Evolutionary conservation across 2,329 filamentous ascomycete species (phyloP), one percentile per base, ranked within the genome.

Genomic region (Colletotrichum somersetense): DNA sequence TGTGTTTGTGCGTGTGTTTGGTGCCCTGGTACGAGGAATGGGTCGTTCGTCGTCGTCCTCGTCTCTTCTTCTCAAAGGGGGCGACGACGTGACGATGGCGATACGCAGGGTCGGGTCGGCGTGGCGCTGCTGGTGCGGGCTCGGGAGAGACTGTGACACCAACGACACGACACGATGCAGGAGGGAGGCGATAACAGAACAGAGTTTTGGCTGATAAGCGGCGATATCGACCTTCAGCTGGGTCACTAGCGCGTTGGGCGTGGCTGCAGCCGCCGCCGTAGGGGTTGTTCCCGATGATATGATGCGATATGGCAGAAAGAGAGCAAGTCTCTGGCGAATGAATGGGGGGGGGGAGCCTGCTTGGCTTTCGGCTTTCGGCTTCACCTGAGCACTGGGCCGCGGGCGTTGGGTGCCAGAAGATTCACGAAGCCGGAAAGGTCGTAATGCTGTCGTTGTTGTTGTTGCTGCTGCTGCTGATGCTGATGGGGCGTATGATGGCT

Each of bases 71-170:
- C 64, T 68, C 58, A 63, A 71, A 68, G 7, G 55, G 56, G 44
- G 42, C 30, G 42, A 3, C 26, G 62, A 66, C 44, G 61, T 44
- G 61, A 69, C 38, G 68, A 61, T 58, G 30, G 30, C 30, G 53
- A 68, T 64, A 46, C 66, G 69, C 69, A 69, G 66, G 69, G 69
- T 72, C 59, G 58, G 40, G 59, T 72, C 66, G 59, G 66, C 40
- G 59, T 69, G 66, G 69, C 69, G 66, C 40, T 69, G 69, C 56
- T 69, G 64, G 69, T 59, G 69, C 55, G 23, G 66, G 26, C 52
- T 44, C 46, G 12, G 66, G 48, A 38, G 26, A 69, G 69, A 69
- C 59, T 61, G 69, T 72, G 69, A 69, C 52, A 72, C 69, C 59
- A 53, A 69, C 66, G 30, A 30, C 30, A 30, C 30, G 30, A 30